Evolutionary conservation across 331 rosid genomes (phyloP), one percentile per base, ranked within the genome.

Genomic region (Saraca asoca): DNA sequence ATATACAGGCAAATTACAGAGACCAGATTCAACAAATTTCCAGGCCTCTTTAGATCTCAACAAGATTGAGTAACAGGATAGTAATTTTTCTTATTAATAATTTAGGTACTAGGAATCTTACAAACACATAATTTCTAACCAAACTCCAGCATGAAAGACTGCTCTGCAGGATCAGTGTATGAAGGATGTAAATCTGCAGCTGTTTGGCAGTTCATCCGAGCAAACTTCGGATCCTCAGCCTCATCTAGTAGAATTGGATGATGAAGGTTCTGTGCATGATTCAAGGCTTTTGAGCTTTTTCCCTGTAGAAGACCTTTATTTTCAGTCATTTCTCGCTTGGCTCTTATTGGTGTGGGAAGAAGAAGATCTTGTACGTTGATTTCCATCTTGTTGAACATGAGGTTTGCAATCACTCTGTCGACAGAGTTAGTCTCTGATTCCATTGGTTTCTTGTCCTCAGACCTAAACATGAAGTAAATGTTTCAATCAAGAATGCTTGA

Each of bases 371-470:
- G 77, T 2, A 29, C 74, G 54, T 64, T 70, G 1, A 70, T 58
- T 49, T 84, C 88, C 58, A 49, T 80, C 51, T 78, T 78, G 55
- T 78, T 87, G 79, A 82, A 88, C 89, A 88, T 85, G 70, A 88
- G 87, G 74, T 70, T 83, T 37, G 91, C 95, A 48, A 83, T 67
- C n/a, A 84, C 83, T 70, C 95, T 78, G 78, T 88, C 95, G 31
- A 83, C 58, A 4, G 74, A 64, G 77, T 88, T 83, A 7, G 95
- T 83, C 72, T 73, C 84, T 7, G 75, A 76, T 76, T 85, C 88
- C 64, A 16, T 70, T 43, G 59, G 56, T 53, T 59, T 67, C 43
- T 62, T 69, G 51, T 74, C 70, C 35, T 57, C 82, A 13, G 64
- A 62, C 86, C 88, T 87, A 69, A 31, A 73, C 12, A 67, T 6